Conservation (phyloP, 768 basidiomycete species). For the Hebeloma cylindrosporum region DNA sequence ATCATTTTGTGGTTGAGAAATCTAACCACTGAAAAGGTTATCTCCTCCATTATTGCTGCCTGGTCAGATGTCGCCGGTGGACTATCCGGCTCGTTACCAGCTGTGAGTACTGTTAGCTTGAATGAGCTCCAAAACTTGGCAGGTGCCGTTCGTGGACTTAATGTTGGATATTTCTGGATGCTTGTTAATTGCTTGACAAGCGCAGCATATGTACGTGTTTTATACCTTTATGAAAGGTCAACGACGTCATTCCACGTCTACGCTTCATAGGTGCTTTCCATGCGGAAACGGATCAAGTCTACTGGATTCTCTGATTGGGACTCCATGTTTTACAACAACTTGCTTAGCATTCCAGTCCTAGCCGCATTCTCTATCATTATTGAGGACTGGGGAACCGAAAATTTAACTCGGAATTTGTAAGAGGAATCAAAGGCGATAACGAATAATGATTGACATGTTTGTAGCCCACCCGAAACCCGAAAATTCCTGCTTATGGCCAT, state of each 20-base stretch:
- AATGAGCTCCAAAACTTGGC: conserved; percentile 41
- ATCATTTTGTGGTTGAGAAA: background rate
- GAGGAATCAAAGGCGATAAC: conserved; percentile 27
- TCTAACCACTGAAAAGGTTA: conserved; percentile 48
- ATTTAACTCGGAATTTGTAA: conserved; percentile 85
- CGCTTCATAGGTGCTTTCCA: conserved; percentile 73
- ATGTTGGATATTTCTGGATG: conserved; percentile 97
- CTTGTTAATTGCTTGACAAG: conserved; percentile 85
- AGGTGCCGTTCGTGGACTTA: conserved; percentile 48
- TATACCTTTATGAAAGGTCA: background rate
- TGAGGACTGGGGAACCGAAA: conserved; percentile 88
- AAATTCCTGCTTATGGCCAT: conserved; percentile 82
- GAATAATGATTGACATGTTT: conserved; percentile 5
- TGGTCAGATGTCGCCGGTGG: conserved; percentile 78
- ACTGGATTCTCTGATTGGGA: conserved; percentile 98
- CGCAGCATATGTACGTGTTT: conserved; percentile 77
- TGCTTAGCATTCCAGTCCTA: conserved; percentile 91
- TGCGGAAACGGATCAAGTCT: conserved; percentile 94
- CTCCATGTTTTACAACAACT: conserved; percentile 98
- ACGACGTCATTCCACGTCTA: background rate
- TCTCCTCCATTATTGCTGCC: conserved; percentile 97
- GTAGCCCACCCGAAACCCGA: conserved; percentile 81
- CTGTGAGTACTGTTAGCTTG: conserved; percentile 32
- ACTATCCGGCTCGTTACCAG: conserved; percentile 36
- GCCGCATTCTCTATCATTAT: conserved; percentile 75